These are phyloP conservation scores for Dendrobium nobile DNA, from an alignment of 106 monocot genomes.

Conservation along the genomic window DNA sequence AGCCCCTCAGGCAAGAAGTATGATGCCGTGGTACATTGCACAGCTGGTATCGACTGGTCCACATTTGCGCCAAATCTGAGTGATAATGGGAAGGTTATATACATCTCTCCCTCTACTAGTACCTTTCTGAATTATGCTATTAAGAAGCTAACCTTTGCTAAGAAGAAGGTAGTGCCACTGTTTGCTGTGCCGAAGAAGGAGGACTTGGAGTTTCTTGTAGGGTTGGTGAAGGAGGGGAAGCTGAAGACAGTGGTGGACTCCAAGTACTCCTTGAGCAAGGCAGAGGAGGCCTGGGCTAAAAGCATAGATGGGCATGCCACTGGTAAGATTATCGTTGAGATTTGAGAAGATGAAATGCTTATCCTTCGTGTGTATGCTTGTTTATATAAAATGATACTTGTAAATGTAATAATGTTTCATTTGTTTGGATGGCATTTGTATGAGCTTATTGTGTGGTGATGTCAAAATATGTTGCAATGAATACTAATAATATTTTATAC, in stretches of 20 bases:
- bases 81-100: constrained; percentile 23
- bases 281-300: constrained; percentile 37
- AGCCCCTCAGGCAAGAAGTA: constrained; percentile 41
- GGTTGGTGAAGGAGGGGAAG: constrained; percentile 36
- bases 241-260: constrained; percentile 44
- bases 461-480: too few species aligned
- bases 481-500: too few species aligned
- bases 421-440: too few species aligned
- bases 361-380: too few species aligned
- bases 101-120: constrained; percentile 13
- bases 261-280: constrained; percentile 15
- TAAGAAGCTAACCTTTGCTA: constrained; percentile 20
- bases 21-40: constrained; percentile 27
- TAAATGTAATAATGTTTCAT: too few species aligned
- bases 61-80: constrained; percentile 26
- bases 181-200: constrained; percentile 10
- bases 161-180: constrained; percentile 23
- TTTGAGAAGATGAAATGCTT: constrained; percentile 11
- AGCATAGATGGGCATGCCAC: constrained; percentile 50
- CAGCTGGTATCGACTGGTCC: constrained; percentile 19
- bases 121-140: constrained; percentile 1
- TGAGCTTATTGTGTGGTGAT: too few species aligned
- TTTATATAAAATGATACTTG: too few species aligned
- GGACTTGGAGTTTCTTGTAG: constrained; percentile 26
- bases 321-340: constrained; percentile 40